Base-by-base conservation (phyloP, 2,329 filamentous ascomycete genomes). In the Ilyonectria destructans region DNA sequence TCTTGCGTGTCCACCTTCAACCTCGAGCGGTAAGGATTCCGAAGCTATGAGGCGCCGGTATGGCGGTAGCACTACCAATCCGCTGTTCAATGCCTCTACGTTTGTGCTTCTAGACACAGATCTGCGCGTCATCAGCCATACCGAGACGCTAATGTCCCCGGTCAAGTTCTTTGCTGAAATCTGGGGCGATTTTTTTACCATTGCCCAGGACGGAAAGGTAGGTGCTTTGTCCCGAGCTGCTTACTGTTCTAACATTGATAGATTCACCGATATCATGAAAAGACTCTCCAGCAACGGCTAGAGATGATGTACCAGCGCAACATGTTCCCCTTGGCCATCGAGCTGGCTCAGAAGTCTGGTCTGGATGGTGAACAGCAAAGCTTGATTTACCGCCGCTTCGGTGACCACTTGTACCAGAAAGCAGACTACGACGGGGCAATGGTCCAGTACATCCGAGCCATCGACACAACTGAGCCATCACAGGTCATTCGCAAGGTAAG, bases 391-490 rank as follows among this genome's bases (percentile, higher is more conserved):
- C 91, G 96, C 66, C 95, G 92, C 78, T 98, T 97, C 80, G 96
- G 96, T 13, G 96, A 99, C 79, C 93, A 96, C 76, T 82, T 98
- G 4, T 98, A 99, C 77, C 94, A 97, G 72, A 97, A 97, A 77
- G 94, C 93, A 5, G 95, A 98, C 77, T 99, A 96, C 77, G 96
- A 99, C 77, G 96, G 93, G 7, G 95, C 97, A n/a, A 99, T 99
- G 97, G 92, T 97, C 75, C 96, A 98, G 80, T 99, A 99, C 78
- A 90, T 99, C 69, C 93, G 94, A 74, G 96, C 97, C 0, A 98
- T 99, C 67, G 95, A 98, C 78, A 96, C 94, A 67, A 98, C 96
- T 0, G 96, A 98, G 76, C 96, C 96, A 7, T 98, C 96, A 2
- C 96, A 98, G 77, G 94, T 98, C 54, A 98, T 98, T 77, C 89